Conservation (phyloP, 2,329 filamentous ascomycete genomes). For the Colletotrichum abscissum region DNA sequence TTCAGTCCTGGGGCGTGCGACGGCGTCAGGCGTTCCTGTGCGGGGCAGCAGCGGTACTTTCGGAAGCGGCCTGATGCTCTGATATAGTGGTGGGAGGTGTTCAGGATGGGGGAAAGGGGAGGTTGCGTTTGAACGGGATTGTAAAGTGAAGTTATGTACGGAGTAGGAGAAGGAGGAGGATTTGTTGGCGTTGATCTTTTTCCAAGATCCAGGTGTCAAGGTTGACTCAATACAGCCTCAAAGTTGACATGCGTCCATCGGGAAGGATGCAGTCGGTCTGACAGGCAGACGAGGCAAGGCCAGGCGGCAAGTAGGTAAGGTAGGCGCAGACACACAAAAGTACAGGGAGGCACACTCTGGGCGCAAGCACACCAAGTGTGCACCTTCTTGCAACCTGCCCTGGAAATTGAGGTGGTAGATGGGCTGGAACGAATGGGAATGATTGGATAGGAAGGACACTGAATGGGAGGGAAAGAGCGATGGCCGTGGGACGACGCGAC, state of each 20-base stretch:
- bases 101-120: not conserved
- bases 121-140: not conserved
- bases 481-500: not conserved
- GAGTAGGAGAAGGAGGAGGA: not conserved
- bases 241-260: not conserved
- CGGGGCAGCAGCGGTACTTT: slow-evolving; percentile 27
- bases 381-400: not conserved
- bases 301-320: not conserved
- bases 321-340: not conserved
- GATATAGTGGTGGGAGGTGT: not conserved
- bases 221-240: not conserved
- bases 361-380: not conserved
- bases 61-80: not conserved
- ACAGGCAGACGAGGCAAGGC: not conserved
- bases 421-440: not conserved
- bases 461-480: not conserved
- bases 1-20: slow-evolving; percentile 6
- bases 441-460: not conserved
- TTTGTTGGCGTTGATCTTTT: not conserved
- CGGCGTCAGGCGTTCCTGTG: slow-evolving; percentile 13
- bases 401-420: not conserved
- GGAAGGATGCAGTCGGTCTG: slow-evolving; percentile 1
- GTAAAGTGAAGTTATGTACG: not conserved
- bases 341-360: not conserved
- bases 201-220: not conserved